Evolutionary conservation across 1,284 basidiomycete species (phyloP).

Genomic region (Cutaneotrichosporon sp.): DNA sequence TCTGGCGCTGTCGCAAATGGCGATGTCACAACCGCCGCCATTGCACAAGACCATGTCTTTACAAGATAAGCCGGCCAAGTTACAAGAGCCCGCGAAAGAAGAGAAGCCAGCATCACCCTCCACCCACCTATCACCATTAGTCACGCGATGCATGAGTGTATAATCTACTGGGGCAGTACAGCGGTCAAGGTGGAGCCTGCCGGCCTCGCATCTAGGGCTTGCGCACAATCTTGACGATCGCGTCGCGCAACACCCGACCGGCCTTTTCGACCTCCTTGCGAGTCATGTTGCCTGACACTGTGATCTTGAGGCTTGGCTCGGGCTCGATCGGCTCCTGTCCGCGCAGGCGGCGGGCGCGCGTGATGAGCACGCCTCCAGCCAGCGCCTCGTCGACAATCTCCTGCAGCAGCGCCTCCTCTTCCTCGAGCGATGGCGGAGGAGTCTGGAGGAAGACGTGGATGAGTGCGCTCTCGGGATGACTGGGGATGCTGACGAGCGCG

Average conservation of each 20-base stretch:
- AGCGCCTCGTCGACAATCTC: slow-evolving; percentile 82
- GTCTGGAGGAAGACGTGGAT: slow-evolving; percentile 74
- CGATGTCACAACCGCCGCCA: too few relatives aligned
- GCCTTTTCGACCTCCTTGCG: slow-evolving; percentile 93
- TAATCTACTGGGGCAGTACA: neutral
- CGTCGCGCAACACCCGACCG: slow-evolving; percentile 68
- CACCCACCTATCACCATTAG: neutral
- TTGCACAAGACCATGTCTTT: too few relatives aligned
- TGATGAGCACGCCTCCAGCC: slow-evolving; percentile 74
- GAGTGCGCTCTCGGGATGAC: slow-evolving; percentile 78
- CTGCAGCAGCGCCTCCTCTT: slow-evolving; percentile 76
- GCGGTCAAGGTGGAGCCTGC: neutral
- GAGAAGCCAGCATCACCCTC: too few relatives aligned
- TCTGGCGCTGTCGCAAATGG: too few relatives aligned
- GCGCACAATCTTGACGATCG: slow-evolving; percentile 65
- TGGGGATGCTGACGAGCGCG: slow-evolving; percentile 78
- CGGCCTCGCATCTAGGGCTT: neutral
- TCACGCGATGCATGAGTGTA: slow-evolving; percentile 8
- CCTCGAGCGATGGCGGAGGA: slow-evolving; percentile 58
- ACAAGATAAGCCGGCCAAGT: too few relatives aligned
- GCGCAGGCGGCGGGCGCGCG: slow-evolving; percentile 73
- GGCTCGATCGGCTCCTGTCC: slow-evolving; percentile 80
- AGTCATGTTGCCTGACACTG: slow-evolving; percentile 70
- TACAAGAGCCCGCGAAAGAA: too few relatives aligned
- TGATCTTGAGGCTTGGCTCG: slow-evolving; percentile 83